Percentiles rank a stretch among this genome's conserved stretches.
phyloP scores from a whole-genome alignment of 257 asterid genomes.

The Ballota nigra region DNA sequence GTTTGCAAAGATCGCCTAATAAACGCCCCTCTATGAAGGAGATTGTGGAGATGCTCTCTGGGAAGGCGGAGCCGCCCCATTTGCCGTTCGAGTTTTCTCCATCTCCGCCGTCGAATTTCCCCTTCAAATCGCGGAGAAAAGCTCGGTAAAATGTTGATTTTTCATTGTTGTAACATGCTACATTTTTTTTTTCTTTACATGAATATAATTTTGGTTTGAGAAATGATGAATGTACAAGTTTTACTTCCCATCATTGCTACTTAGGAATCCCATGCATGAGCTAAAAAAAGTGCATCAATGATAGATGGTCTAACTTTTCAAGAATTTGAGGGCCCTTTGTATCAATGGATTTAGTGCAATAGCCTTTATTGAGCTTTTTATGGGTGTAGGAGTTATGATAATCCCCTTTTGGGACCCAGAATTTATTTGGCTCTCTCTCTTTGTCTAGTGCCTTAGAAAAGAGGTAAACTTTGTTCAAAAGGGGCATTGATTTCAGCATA shows the following conservation, averaged over 20 bases:
- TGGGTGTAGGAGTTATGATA: constrained; percentile 19
- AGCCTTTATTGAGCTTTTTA: constrained; percentile 28
- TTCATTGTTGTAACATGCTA: background rate
- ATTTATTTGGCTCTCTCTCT: constrained; percentile 17
- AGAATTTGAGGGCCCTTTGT: constrained; percentile 32
- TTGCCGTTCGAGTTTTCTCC: constrained; percentile 94
- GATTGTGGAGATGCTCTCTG: constrained; percentile 78
- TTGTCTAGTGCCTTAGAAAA: constrained; percentile 32
- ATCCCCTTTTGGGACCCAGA: constrained; percentile 38
- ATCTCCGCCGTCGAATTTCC: constrained; percentile 75
- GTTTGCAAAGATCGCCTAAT: constrained; percentile 70
- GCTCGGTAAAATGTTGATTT: constrained; percentile 38
- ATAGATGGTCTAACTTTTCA: constrained; percentile 33
- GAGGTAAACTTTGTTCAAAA: constrained; percentile 28
- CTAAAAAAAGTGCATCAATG: constrained; percentile 23
- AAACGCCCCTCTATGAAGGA: constrained; percentile 80
- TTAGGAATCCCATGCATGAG: constrained; percentile 62
- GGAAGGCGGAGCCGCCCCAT: constrained; percentile 76
- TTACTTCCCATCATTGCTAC: constrained; percentile 26
- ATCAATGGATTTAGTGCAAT: constrained; percentile 41
- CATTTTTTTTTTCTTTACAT: constrained; percentile 14
- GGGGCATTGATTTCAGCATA: constrained; percentile 43
- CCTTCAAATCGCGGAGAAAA: constrained; percentile 67
- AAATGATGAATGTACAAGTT: constrained; percentile 27
- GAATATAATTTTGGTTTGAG: constrained; percentile 18